phyloP scores from a whole-genome alignment of 2,329 filamentous ascomycete genomes.

The Acrodontium crateriforme region DNA sequence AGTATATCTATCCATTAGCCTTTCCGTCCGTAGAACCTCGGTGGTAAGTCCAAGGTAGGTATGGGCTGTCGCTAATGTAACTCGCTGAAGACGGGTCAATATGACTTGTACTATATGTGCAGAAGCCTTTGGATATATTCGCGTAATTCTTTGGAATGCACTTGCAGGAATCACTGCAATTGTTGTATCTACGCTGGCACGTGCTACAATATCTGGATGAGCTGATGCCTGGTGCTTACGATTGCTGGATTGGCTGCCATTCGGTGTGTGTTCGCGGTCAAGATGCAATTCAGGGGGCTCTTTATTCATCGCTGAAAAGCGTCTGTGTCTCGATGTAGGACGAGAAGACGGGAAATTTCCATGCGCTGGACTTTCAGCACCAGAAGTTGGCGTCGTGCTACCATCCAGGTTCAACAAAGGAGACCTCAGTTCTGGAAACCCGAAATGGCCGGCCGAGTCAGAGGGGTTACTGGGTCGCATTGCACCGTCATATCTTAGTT shows the following conservation, averaged over 20 bases:
- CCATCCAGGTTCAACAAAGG: too few species aligned
- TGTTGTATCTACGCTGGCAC: conserved; percentile 89
- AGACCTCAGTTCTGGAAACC: too few species aligned
- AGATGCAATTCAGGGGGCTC: conserved; percentile 19
- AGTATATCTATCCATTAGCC: conserved; percentile 85
- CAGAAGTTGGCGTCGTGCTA: conserved; percentile 13
- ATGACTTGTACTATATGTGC: conserved; percentile 98
- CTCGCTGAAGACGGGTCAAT: conserved; percentile 80
- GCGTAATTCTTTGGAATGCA: conserved; percentile 81
- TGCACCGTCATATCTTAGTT: conserved; percentile 47
- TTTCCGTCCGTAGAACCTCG: conserved; percentile 85
- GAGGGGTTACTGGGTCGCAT: too few species aligned
- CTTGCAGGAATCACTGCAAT: conserved; percentile 97
- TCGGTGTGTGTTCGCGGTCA: conserved; percentile 11
- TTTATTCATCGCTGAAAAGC: conserved; percentile 8
- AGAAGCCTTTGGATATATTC: conserved; percentile 89
- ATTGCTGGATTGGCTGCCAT: conserved; percentile 11
- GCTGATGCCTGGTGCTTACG: conserved; percentile 51
- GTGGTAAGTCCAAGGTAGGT: conserved; percentile 84
- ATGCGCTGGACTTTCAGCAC: conserved; percentile 11
- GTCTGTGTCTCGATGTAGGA: conserved; percentile 14
- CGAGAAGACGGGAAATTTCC: conserved; percentile 11
- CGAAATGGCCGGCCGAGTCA: too few species aligned
- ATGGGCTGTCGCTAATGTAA: conserved; percentile 88
- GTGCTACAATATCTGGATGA: conserved; percentile 93